A percentile compares a stretch with the other conserved stretches of the same genome.
phyloP scores from a whole-genome alignment of 768 basidiomycete species.

The Russula sp. region DNA sequence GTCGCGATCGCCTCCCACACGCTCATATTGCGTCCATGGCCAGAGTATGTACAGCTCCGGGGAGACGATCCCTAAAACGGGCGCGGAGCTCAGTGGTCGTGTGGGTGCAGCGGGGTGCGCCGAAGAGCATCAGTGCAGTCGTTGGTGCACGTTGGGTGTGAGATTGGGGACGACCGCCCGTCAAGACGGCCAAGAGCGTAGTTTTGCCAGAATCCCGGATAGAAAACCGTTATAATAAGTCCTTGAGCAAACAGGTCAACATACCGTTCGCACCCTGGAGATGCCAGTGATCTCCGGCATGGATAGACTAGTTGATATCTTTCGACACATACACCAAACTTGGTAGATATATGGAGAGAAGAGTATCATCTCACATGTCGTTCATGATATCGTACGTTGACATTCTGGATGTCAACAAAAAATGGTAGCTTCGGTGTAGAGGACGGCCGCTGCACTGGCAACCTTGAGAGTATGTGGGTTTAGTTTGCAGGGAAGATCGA shows the following conservation, averaged over 20 bases:
- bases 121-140: constrained; percentile 50
- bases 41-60: constrained; percentile 89
- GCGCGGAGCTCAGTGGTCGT: constrained; percentile 28
- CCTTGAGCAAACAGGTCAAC: background rate
- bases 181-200: constrained; percentile 66
- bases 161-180: constrained; percentile 95
- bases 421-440: constrained; percentile 27
- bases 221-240: too few relatives aligned
- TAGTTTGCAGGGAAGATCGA: background rate
- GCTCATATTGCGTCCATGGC: constrained; percentile 52
- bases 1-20: constrained; percentile 79
- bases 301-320: constrained; percentile 74
- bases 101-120: constrained; percentile 40
- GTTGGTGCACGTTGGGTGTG: constrained; percentile 61
- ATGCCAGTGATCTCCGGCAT: constrained; percentile 81
- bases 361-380: constrained; percentile 21
- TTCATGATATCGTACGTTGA: constrained; percentile 58
- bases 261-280: constrained; percentile 82
- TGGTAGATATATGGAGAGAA: background rate
- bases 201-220: too few relatives aligned
- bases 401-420: constrained; percentile 57
- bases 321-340: constrained; percentile 50
- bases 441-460: background rate
- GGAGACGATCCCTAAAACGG: constrained; percentile 69
- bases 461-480: background rate